Evolutionary conservation across 805 yeast genomes (phyloP), one percentile per base, ranked within the genome.

Genomic region (Maudiozyma turicensis): DNA sequence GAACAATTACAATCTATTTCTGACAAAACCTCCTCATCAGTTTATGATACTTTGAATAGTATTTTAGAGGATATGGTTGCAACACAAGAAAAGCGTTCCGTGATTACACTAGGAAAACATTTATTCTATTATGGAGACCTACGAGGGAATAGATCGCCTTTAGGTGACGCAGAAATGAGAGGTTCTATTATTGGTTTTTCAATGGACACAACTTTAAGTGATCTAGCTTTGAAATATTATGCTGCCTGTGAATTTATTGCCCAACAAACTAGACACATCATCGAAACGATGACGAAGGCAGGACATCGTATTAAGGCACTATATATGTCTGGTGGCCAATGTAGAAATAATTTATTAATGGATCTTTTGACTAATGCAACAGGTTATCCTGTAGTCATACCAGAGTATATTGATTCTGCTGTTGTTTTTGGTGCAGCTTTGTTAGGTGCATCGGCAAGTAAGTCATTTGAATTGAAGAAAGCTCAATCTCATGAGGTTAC

Each of bases 191-290:
- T 89, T 55, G 99, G 99, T 3, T 89, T 86, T 60, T 80, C 91
- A 3, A 87, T 93, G 95, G 98, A 93, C 64, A 71, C 77, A 9
- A 82, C 95, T 0, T 72, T 93, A 40, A 87, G 89, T 58, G 87
- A 86, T 53, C 72, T 93, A 56, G 96, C 97, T 0, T 65, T 87
- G 52, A 83, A 81, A 56, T 93, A 93, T 63, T 76, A 90, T 45
- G 97, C 86, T 14, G 96, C 98, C 5, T 88, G 96, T 67, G 99
- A 93, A 70, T 93, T 93, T 59, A 90, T 93, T 66, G 96, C 96
- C 45, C 96, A 89, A 64, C 99, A 93, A 71, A 91, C 98, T 0
- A 80, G 96, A 60, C 99, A 93, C 60, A 93, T 93, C 61, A 82
- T 91, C 35, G 93, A 86, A 57, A 81, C 82, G 53, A 84, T 93